phyloP scores from a whole-genome alignment of 768 basidiomycete species.

The Boletus patriciae region DNA sequence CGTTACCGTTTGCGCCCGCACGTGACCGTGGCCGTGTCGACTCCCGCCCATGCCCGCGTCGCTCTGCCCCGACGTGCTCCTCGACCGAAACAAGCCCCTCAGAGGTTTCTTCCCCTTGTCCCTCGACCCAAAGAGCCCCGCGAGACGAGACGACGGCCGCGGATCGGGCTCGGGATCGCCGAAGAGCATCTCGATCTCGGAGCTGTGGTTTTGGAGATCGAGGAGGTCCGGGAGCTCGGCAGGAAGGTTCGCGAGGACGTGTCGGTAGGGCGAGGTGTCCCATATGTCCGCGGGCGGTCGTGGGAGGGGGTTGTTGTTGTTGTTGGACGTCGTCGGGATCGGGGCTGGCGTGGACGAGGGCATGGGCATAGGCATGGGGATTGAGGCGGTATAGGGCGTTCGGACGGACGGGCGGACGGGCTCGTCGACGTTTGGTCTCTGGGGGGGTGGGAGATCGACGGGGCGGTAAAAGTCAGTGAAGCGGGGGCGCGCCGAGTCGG shows the following conservation, averaged over 20 bases:
- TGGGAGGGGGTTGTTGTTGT: slow-evolving; percentile 59
- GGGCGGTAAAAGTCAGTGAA: slow-evolving; percentile 33
- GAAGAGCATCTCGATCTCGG: slow-evolving; percentile 4
- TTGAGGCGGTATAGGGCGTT: slow-evolving; percentile 9
- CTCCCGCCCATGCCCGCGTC: slow-evolving; percentile 16
- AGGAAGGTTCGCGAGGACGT: slow-evolving; percentile 50
- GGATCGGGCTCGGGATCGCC: slow-evolving; percentile 15
- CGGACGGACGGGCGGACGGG: slow-evolving; percentile 10
- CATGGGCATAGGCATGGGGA: not conserved
- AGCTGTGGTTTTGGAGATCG: slow-evolving; percentile 2
- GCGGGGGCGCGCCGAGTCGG: slow-evolving; percentile 21
- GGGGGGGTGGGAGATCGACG: slow-evolving; percentile 8
- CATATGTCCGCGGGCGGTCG: slow-evolving; percentile 61
- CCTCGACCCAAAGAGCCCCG: slow-evolving; percentile 24
- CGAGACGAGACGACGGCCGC: slow-evolving; percentile 23
- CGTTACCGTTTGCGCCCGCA: slow-evolving; percentile 21
- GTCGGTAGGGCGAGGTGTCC: slow-evolving; percentile 55
- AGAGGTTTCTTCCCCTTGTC: slow-evolving; percentile 38
- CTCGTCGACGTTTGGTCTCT: not conserved
- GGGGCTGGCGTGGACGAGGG: not conserved
- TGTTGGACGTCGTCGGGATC: not conserved
- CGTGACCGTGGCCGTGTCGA: slow-evolving; percentile 15
- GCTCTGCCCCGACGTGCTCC: slow-evolving; percentile 31
- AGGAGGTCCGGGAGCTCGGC: slow-evolving; percentile 35
- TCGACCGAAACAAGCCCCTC: slow-evolving; percentile 48